Percentiles rank a stretch among this genome's conserved stretches.
These are phyloP conservation scores for Hypoxylon fuscum DNA, from an alignment of 495 filamentous ascomycete species.

Conservation along the genomic window DNA sequence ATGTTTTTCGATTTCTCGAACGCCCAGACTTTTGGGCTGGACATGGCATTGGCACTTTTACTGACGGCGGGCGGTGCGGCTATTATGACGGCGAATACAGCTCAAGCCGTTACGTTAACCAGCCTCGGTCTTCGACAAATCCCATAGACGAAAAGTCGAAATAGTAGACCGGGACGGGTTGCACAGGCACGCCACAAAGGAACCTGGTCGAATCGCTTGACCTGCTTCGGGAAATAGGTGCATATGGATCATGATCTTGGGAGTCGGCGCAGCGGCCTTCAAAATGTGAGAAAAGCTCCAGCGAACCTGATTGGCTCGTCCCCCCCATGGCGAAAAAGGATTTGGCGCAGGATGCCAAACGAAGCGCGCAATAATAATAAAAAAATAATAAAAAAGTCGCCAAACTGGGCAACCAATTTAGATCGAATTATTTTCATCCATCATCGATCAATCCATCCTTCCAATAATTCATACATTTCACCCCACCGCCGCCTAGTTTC, in stretches of 20 bases:
- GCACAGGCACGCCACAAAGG: constrained; percentile 11
- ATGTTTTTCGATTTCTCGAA: not conserved
- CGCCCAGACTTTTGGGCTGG: constrained; percentile 3
- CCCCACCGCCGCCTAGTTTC: constrained; percentile 4
- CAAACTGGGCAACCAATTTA: constrained; percentile 22
- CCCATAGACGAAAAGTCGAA: not conserved
- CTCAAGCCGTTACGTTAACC: constrained; percentile 4
- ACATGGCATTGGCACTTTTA: not conserved
- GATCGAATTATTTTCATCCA: constrained; percentile 33
- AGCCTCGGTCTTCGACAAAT: constrained; percentile 12
- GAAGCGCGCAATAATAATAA: constrained; percentile 11
- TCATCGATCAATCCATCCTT: constrained; percentile 13
- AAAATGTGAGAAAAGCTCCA: not conserved
- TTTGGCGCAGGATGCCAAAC: constrained; percentile 9
- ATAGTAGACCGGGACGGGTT: constrained; percentile 10
- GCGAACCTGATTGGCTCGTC: constrained; percentile 7
- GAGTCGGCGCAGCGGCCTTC: not conserved
- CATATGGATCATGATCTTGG: constrained; percentile 18
- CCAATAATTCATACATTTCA: constrained; percentile 23
- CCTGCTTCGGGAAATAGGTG: constrained; percentile 18
- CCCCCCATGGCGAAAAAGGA: constrained; percentile 14
- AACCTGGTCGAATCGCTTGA: constrained; percentile 8
- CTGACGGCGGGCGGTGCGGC: not conserved
- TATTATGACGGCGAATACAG: too few species aligned
- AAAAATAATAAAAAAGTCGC: too few species aligned